Evolutionary conservation across 805 yeast species (phyloP), one percentile per base, ranked within the genome.

Genomic region (Candida ovalis): DNA sequence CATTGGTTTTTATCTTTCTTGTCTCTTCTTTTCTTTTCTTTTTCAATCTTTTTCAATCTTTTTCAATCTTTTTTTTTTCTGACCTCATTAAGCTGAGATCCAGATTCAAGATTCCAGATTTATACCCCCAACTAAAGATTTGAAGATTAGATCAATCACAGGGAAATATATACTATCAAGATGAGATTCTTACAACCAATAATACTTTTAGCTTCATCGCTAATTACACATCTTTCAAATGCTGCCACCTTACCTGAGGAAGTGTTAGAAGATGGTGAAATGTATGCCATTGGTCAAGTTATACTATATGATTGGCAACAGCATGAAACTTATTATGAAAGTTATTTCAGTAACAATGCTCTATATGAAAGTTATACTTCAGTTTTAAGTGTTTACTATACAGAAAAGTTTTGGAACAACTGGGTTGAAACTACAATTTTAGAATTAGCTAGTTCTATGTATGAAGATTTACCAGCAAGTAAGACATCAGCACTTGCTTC

Each of bases 361-460:
- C 12, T 47, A 5, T 47, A 40, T 17, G 42, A 41, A 21, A 35
- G 23, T 15, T 47, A 17, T 4, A 40, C 47, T 1, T 47, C 50
- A 8, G 17, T 30, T 5, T 13, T n/a, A 2, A 28, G 18, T 3
- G 27, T 19, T 18, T 21, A 15, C 18, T 36, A 24, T 4, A 40
- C 44, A 4, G 45, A 30, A 2, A 19, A 15, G 23, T 47, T 47
- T 19, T 40, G 28, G 25, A 39, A 47, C 15, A 22, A 39, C 12
- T 33, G 42, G 42, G 17, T 40, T 3, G 38, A 35, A 35, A 40
- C 47, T 4, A 23, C 47, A n/a, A 2, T 44, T 3, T 23, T 25
- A 18, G 35, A 44, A 5, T 3, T 47, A 12, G 44, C 36, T 7
- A 15, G 37, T 1, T 32, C 44, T 0, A 40, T 47, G 18, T 44